Evolutionary conservation across 164 flowering plant species (phyloP).

Genomic region (Amborella trichopoda): DNA sequence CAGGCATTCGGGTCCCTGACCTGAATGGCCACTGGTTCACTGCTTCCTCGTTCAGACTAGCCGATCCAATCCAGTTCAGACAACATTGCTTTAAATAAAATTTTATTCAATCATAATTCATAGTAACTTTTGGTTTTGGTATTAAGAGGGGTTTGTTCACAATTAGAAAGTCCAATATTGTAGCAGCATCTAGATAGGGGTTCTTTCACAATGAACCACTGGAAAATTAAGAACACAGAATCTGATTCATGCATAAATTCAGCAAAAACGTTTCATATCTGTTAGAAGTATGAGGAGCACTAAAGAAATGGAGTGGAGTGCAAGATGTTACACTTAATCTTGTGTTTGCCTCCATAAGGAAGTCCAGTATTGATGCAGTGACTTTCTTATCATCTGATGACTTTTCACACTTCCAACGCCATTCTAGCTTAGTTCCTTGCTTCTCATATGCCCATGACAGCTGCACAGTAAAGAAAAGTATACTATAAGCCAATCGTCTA

Average conservation of each 20-base stretch:
- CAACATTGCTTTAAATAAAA: no score
- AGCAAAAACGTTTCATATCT: neutral
- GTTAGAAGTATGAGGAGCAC: neutral
- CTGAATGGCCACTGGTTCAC: no score
- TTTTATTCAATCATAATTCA: no score
- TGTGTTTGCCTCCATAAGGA: slow-evolving; percentile 83
- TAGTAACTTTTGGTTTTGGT: no score
- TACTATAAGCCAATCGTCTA: no score
- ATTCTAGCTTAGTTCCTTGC: slow-evolving; percentile 79
- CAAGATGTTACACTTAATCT: slow-evolving; percentile 51
- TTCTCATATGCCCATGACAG: slow-evolving; percentile 92
- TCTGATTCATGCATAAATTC: neutral
- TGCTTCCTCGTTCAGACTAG: no score
- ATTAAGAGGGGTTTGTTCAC: neutral
- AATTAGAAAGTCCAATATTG: neutral
- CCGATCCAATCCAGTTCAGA: no score
- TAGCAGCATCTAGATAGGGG: neutral
- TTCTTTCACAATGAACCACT: neutral
- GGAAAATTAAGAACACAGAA: neutral
- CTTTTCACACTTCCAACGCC: slow-evolving; percentile 88
- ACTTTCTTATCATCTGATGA: slow-evolving; percentile 44
- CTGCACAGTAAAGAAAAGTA: no score
- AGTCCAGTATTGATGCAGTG: slow-evolving; percentile 58
- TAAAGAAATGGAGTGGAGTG: neutral
- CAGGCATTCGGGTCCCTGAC: no score